Percentiles rank a stretch among this genome's conserved stretches.
These are phyloP conservation scores for Chrysanthemum makinoi DNA, from an alignment of 129 eudicot species.

Conservation along the genomic window DNA sequence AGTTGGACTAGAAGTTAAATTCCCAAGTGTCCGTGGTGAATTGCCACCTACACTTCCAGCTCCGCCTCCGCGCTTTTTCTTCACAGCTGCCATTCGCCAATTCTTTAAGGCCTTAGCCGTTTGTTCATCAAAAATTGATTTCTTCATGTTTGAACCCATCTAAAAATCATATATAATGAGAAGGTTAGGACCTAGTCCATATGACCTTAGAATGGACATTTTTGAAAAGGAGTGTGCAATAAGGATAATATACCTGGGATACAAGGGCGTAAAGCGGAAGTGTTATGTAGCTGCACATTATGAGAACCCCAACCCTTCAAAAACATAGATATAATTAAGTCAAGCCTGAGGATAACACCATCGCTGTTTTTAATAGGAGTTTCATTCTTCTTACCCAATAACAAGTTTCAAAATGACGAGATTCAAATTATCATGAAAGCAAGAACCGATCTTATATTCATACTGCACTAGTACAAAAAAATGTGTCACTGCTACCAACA, in stretches of 20 bases:
- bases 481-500: neutral
- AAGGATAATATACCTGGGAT: slow-evolving; percentile 59
- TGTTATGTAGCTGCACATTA: slow-evolving; percentile 89
- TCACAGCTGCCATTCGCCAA: slow-evolving; percentile 65
- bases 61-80: slow-evolving; percentile 44
- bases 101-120: slow-evolving; percentile 63
- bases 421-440: slow-evolving; percentile 59
- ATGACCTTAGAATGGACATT: neutral
- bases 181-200: neutral
- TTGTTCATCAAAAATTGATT: slow-evolving; percentile 78
- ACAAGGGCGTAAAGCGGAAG: slow-evolving; percentile 91
- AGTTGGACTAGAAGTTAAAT: slow-evolving; percentile 36
- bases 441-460: slow-evolving; percentile 59
- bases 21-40: slow-evolving; percentile 36
- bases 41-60: slow-evolving; percentile 28
- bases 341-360: neutral
- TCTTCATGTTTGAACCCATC: slow-evolving; percentile 91
- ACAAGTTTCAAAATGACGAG: slow-evolving; percentile 48
- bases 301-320: slow-evolving; percentile 55
- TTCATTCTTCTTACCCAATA: slow-evolving; percentile 59
- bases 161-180: slow-evolving; percentile 18
- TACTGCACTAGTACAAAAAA: slow-evolving; percentile 54
- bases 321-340: neutral
- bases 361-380: neutral
- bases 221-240: neutral